Evolutionary conservation across 2,329 filamentous ascomycete species (phyloP).

Genomic region (Apiospora marii): DNA sequence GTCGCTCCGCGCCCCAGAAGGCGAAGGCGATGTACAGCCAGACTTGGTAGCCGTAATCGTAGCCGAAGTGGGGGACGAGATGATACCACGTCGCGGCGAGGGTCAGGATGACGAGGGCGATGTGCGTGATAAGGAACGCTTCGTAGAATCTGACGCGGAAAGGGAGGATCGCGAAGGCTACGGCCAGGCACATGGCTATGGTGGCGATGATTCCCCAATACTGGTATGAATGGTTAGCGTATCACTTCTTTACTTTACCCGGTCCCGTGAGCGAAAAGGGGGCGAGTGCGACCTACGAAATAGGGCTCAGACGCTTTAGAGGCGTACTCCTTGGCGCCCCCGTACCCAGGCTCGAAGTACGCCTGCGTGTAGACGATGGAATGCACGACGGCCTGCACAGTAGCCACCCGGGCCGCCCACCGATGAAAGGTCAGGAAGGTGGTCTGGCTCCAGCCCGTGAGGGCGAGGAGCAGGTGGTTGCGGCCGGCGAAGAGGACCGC

Average conservation of each 20-base stretch:
- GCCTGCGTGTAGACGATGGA: slow-evolving; percentile 35
- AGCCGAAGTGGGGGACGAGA: slow-evolving; percentile 35
- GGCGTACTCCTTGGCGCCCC: slow-evolving; percentile 29
- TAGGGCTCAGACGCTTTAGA: slow-evolving; percentile 30
- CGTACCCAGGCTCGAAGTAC: slow-evolving; percentile 32
- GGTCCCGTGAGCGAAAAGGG: not conserved
- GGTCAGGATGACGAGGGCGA: slow-evolving; percentile 38
- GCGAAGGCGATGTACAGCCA: slow-evolving; percentile 39
- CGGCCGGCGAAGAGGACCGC: slow-evolving; percentile 40
- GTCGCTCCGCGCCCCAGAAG: slow-evolving; percentile 37
- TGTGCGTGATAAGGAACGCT: slow-evolving; percentile 41
- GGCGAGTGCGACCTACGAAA: slow-evolving; percentile 26
- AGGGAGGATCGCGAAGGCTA: slow-evolving; percentile 37
- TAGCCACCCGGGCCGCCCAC: slow-evolving; percentile 40
- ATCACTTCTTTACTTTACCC: not conserved
- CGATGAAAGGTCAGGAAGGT: slow-evolving; percentile 41
- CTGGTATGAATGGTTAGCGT: slow-evolving; percentile 22
- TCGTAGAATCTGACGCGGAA: slow-evolving; percentile 41
- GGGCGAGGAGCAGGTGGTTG: slow-evolving; percentile 39
- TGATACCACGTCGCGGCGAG: slow-evolving; percentile 39
- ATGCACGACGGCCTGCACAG: slow-evolving; percentile 40
- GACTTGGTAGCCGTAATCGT: slow-evolving; percentile 37
- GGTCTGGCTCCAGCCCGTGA: slow-evolving; percentile 41
- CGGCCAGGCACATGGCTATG: slow-evolving; percentile 36
- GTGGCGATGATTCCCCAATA: slow-evolving; percentile 40